Evolutionary conservation across 441 rosid genomes (phyloP).

Genomic region (Aquilaria agallochum): DNA sequence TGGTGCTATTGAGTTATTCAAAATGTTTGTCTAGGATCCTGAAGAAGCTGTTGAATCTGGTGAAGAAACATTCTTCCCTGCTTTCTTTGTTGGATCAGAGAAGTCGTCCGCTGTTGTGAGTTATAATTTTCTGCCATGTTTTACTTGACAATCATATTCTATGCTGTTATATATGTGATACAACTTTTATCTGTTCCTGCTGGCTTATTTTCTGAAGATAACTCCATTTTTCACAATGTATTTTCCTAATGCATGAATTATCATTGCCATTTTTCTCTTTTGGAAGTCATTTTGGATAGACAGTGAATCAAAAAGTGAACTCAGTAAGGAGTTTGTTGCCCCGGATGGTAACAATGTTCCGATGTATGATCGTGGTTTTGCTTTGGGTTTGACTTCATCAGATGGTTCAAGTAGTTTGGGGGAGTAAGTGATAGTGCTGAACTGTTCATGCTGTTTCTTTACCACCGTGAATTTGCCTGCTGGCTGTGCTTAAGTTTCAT

Average conservation of each 20-base stretch:
- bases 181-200: too few relatives aligned
- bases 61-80: conserved; percentile 84
- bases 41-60: conserved; percentile 68
- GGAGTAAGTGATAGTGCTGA: conserved; percentile 43
- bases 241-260: too few relatives aligned
- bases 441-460: not conserved
- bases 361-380: conserved; percentile 88
- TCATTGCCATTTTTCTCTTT: conserved; percentile 17
- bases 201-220: not conserved
- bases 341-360: conserved; percentile 60
- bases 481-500: not conserved
- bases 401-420: conserved; percentile 61
- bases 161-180: too few relatives aligned
- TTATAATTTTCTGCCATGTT: not conserved
- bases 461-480: not conserved
- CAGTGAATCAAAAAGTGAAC: conserved; percentile 45
- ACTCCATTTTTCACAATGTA: too few relatives aligned
- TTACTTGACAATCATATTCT: too few relatives aligned
- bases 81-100: conserved; percentile 59
- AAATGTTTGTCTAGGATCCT: conserved; percentile 47
- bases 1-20: conserved; percentile 6
- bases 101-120: conserved; percentile 80
- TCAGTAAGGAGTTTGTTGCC: conserved; percentile 31
- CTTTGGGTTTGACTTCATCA: conserved; percentile 72
- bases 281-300: conserved; percentile 91